Evolutionary conservation across 78 protist genomes (phyloP).

Genomic region (Dictyostelium intermedium): DNA sequence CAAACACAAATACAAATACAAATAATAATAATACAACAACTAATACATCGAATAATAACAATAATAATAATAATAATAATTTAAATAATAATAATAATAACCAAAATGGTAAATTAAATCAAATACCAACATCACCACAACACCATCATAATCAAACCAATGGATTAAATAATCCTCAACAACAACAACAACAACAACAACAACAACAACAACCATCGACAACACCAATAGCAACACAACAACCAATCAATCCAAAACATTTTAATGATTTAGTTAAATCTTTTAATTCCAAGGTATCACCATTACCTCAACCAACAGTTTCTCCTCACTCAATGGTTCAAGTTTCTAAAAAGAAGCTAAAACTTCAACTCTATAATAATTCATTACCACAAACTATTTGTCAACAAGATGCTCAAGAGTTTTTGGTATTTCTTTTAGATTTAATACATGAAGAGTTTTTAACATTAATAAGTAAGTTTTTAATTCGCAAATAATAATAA

Average conservation of each 20-base stretch:
- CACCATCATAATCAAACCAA: not conserved
- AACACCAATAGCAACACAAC: not conserved
- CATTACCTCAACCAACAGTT: not conserved
- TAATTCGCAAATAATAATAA: too few relatives aligned
- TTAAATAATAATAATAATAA: not conserved
- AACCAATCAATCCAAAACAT: conserved; percentile 70
- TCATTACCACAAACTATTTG: conserved; percentile 1
- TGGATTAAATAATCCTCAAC: not conserved
- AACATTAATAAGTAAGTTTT: conserved; percentile 28
- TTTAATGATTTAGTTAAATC: conserved; percentile 63
- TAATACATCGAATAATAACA: not conserved
- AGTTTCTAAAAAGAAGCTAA: conserved; percentile 47
- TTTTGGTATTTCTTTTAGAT: conserved; percentile 41
- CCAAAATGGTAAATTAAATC: not conserved
- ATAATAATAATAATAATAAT: not conserved
- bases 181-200: not conserved
- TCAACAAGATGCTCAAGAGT: conserved; percentile 80
- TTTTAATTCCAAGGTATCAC: conserved; percentile 59
- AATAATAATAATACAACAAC: too few relatives aligned
- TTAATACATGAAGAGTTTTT: conserved; percentile 70
- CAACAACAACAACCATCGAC: not conserved
- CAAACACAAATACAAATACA: too few relatives aligned
- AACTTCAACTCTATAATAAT: not conserved
- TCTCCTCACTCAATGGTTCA: not conserved
- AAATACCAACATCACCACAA: not conserved